These are phyloP conservation scores for Acanthamoeba divionensis DNA, from an alignment of 208 protist species.

Conservation along the genomic window DNA sequence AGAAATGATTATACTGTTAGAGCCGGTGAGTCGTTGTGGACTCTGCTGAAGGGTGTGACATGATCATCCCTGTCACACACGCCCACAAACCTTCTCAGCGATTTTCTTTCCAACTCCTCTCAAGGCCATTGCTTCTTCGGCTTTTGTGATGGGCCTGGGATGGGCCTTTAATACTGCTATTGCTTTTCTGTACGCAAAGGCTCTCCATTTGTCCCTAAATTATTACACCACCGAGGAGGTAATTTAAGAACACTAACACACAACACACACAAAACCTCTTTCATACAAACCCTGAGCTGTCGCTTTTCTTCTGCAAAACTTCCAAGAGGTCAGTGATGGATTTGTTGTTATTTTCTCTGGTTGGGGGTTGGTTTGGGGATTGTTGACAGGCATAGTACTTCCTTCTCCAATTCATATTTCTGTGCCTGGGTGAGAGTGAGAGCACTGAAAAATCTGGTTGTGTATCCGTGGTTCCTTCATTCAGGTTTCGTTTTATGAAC, in stretches of 20 bases:
- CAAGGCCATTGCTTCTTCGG: neutral
- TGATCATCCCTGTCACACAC: too few species aligned
- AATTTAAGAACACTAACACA: neutral
- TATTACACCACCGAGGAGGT: neutral
- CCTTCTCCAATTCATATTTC: neutral
- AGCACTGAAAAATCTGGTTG: too few species aligned
- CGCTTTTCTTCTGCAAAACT: conserved; percentile 37
- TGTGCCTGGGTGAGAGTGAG: too few species aligned
- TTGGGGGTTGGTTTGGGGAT: neutral
- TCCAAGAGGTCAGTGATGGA: conserved; percentile 41
- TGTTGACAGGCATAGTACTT: conserved; percentile 42
- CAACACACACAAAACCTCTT: neutral
- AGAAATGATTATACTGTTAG: too few species aligned
- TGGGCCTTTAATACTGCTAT: conserved; percentile 1
- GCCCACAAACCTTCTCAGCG: neutral
- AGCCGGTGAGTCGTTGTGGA: too few species aligned
- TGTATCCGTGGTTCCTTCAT: too few species aligned
- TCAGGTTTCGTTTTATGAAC: too few species aligned
- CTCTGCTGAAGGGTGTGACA: too few species aligned
- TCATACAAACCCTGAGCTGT: neutral
- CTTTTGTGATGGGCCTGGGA: neutral
- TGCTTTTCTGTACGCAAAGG: conserved; percentile 27
- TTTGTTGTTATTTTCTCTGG: neutral
- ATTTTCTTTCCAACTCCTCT: neutral
- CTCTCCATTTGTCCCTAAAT: conserved; percentile 20